A percentile compares a stretch with the other conserved stretches of the same genome.
These are phyloP conservation scores for Cladosporium sp. DNA, from an alignment of 2,329 filamentous ascomycete genomes.

Conservation along the genomic window DNA sequence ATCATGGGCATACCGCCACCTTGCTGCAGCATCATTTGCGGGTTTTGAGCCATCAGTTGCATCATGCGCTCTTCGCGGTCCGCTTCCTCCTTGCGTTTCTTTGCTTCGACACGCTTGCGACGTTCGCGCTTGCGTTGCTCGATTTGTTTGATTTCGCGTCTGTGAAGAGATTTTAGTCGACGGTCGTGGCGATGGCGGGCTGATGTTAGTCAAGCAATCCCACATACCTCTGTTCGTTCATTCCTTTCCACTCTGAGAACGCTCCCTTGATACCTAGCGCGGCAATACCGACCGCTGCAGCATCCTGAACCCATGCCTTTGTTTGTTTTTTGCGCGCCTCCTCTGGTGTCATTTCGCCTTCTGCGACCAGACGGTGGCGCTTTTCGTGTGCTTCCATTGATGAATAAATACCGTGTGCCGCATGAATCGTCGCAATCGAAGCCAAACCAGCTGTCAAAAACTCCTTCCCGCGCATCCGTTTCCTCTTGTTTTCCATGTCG, in stretches of 20 bases:
- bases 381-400: conserved; percentile 62
- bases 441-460: conserved; percentile 62
- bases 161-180: conserved; percentile 22
- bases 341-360: conserved; percentile 60
- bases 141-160: conserved; percentile 48
- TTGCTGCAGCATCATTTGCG: conserved; percentile 25
- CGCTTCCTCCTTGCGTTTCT: conserved; percentile 42
- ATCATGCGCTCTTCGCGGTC: conserved; percentile 37
- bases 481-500: conserved; percentile 59
- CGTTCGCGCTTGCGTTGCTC: conserved; percentile 39
- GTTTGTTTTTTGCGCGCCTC: conserved; percentile 60
- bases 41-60: conserved; percentile 29
- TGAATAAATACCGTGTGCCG: conserved; percentile 61
- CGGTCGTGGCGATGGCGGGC: no score
- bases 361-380: conserved; percentile 54
- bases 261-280: conserved; percentile 65
- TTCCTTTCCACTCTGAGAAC: conserved; percentile 63
- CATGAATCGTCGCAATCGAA: conserved; percentile 65
- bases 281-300: conserved; percentile 62
- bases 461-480: conserved; percentile 64
- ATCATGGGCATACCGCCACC: conserved; percentile 17
- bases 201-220: conserved; percentile 3
- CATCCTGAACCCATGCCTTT: conserved; percentile 62
- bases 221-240: conserved; percentile 57
- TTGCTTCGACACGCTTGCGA: conserved; percentile 39